phyloP scores from a whole-genome alignment of 1,284 basidiomycete species.

The Boletellus sp. region DNA sequence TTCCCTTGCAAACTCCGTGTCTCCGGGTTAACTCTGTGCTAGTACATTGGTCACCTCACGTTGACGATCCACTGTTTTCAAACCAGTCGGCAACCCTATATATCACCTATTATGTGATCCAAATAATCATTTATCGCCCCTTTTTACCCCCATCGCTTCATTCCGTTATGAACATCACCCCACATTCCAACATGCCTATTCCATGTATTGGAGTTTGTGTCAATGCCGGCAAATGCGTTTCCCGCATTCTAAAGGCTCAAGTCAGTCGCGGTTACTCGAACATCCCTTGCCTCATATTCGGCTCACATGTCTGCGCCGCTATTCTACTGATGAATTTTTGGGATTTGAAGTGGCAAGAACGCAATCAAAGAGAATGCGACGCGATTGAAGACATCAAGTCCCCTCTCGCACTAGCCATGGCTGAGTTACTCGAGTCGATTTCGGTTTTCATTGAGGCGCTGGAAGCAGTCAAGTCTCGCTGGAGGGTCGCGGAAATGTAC shows the following conservation, averaged over 20 bases:
- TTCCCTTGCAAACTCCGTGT: background rate
- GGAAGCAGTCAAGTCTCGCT: conserved; percentile 39
- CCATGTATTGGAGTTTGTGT: conserved; percentile 64
- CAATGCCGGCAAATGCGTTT: conserved; percentile 61
- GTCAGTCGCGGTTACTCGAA: conserved; percentile 41
- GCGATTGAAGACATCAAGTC: conserved; percentile 41
- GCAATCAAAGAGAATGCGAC: conserved; percentile 23
- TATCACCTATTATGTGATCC: conserved; percentile 65
- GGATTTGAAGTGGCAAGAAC: conserved; percentile 47
- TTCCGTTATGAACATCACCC: conserved; percentile 21
- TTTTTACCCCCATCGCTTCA: conserved; percentile 53
- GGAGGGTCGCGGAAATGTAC: conserved; percentile 41
- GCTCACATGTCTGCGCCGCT: conserved; percentile 44
- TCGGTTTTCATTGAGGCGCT: conserved; percentile 40
- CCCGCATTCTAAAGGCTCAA: conserved; percentile 57
- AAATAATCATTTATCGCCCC: conserved; percentile 74
- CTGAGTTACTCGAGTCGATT: conserved; percentile 40
- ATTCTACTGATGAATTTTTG: conserved; percentile 47
- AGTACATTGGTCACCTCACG: conserved; percentile 70
- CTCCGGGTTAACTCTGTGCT: conserved; percentile 2
- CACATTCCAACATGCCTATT: conserved; percentile 33
- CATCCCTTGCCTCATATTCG: conserved; percentile 39
- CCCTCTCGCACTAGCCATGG: conserved; percentile 37
- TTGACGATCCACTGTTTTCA: conserved; percentile 52
- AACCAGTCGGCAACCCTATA: conserved; percentile 69